Conservation (phyloP, 2,329 filamentous ascomycete genomes). For the Colletotrichum siamense region DNA sequence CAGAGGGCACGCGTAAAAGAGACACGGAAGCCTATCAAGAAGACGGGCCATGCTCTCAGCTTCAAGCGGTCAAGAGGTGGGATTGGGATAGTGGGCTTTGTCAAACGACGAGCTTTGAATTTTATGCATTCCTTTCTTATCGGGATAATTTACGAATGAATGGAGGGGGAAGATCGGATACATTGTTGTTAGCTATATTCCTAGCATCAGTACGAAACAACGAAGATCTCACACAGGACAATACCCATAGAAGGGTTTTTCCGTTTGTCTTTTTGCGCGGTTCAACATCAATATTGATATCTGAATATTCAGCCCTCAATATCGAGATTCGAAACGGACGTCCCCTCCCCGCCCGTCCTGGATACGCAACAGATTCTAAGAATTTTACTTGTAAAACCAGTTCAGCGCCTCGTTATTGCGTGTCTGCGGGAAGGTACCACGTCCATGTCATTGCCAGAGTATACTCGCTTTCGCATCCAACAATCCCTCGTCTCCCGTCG, state of each 20-base stretch:
- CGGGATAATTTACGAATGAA: neutral
- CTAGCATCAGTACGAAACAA: accelerated
- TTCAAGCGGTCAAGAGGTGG: neutral
- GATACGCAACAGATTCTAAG: neutral
- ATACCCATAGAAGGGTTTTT: neutral
- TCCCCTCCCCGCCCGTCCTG: neutral
- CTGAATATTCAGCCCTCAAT: neutral
- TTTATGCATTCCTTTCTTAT: accelerated
- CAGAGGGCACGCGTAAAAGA: neutral
- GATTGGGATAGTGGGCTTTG: neutral
- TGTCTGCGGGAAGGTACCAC: neutral
- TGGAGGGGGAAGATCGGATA: accelerated
- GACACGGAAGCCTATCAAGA: neutral
- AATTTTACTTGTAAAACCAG: neutral
- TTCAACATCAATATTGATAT: neutral
- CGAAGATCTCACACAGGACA: neutral
- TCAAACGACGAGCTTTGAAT: neutral
- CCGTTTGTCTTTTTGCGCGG: neutral
- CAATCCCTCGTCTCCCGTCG: neutral
- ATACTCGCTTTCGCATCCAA: neutral
- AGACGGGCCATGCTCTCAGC: neutral
- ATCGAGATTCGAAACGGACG: neutral
- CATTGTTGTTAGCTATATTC: accelerated
- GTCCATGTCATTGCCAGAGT: neutral
- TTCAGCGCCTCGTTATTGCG: neutral